Base-by-base conservation (phyloP, 164 flowering plant species). In the Tinospora cordifolia region DNA sequence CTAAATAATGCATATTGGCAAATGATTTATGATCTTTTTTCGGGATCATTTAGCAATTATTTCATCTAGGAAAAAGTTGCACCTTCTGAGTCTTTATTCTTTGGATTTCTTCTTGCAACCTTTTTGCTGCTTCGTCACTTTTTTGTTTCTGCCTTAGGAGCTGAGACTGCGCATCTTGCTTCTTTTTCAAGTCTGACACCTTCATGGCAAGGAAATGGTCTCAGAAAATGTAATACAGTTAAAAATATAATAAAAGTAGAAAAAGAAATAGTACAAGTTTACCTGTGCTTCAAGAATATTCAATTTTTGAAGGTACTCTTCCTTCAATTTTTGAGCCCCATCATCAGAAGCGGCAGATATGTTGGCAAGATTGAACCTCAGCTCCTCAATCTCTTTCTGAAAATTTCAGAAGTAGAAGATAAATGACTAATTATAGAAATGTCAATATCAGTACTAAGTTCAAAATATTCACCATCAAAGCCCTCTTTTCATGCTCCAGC, bases 111-210 rank as follows among this genome's bases (percentile, higher is more conserved):
- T 92, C 98, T n/a, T 90, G 96, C n/a, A 95, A 75, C 57, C 91
- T 69, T 77, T 78, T 95, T 71, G 99, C 92, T 19, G 97, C 96
- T 68, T 95, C 98, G 72, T 95, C 99, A 75, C 99, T 90, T 71
- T 91, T 95, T 72, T 95, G 99, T 65, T 95, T 95, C 70, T 95
- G 99, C 75, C 91, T 85, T 72, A 95, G 73, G 2, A 95, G 75
- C 73, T 92, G 99, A 77, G 94, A 87, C 79, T 95, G 99, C 62
- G 98, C 97, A 76, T 95, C 98, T 79, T 95, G 98, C 78, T 92
- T 95, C 83, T 92, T 92, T 80, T 95, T 95, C 84, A 95, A 74
- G 70, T 83, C 93, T 34, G 96, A 78, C 62, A 95, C 99, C 99
- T 95, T 81, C 67, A 77, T 62, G 49, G 47, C 8, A 47, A 72